Base-by-base conservation (phyloP, 352 stramenopile genomes). In the Phytophthora niederhauseri region DNA sequence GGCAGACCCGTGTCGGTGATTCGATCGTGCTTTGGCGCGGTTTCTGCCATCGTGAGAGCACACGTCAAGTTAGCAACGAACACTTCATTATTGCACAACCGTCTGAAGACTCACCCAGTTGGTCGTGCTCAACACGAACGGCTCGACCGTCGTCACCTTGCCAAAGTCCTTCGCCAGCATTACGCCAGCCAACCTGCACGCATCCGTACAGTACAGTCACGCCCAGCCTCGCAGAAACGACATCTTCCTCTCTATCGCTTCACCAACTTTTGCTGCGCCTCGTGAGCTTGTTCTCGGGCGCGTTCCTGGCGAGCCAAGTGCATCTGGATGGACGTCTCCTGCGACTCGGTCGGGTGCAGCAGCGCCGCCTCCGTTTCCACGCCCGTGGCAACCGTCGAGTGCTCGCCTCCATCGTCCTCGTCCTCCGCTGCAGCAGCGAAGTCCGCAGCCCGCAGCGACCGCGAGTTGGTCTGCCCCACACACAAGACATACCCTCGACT, bases 41-140 rank as follows among this genome's bases (percentile, higher is more conserved):
- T 73, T 76, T 76, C 64, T 76, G 36, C 4, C 34, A 43, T 43
- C n/a, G 15, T 38, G n/a, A 28, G 45, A 24, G 19, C 45, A 7
- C n/a, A 6, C 24, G 45, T 24, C 8, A 2, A 17, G 41, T 22
- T 28, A 52, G 45, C 19, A 24, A 5, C 43, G 3, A 24, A 2
- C 1, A 17, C 43, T 11, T 4, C 8, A 8, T 11, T 19, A 19
- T 49, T 19, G 43, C 46, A 15, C 38, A 38, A 12, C 31, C 58
- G 52, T n/a, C 7, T 28, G 15, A 57, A 43, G 8, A 48, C 12
- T 28, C 22, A 85, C 78, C 67, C 79, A 81, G 38, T 93, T 93
- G 26, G 71, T 80, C n/a, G 75, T 69, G 54, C 85, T 93, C 41
- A 93, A 69, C 53, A 77, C 68, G 63, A 93, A 93, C 0, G 85